Evolutionary conservation across 1,284 basidiomycete species (phyloP).

Genomic region (Peniophora sp.): DNA sequence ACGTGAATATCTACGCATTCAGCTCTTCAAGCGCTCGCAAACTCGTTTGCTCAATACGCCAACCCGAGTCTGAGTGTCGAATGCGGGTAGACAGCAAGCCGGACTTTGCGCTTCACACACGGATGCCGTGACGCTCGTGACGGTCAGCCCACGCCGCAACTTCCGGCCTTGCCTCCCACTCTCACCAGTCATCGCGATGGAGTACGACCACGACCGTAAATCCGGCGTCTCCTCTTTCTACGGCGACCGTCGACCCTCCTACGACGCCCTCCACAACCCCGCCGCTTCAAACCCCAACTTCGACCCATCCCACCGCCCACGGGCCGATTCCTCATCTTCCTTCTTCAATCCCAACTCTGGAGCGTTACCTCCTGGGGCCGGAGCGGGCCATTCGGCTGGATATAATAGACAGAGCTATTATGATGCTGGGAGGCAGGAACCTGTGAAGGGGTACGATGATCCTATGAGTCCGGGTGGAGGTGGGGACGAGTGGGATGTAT

Average conservation of each 20-base stretch:
- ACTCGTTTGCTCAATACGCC: too few species aligned
- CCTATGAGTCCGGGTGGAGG: constrained; percentile 48
- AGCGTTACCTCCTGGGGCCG: constrained; percentile 37
- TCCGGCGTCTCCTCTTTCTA: constrained; percentile 74
- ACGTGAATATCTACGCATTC: too few species aligned
- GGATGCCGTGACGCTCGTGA: too few species aligned
- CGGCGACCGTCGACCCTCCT: constrained; percentile 48
- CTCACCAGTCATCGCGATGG: constrained; percentile 24
- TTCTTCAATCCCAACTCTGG: constrained; percentile 36
- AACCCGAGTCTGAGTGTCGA: too few species aligned
- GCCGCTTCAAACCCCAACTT: constrained; percentile 24
- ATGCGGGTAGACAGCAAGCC: too few species aligned
- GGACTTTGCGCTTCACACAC: too few species aligned
- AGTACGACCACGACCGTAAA: constrained; percentile 56
- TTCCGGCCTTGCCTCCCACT: background rate
- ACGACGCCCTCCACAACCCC: constrained; percentile 51
- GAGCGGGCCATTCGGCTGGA: constrained; percentile 44
- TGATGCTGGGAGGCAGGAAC: constrained; percentile 58
- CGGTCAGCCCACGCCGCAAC: too few species aligned
- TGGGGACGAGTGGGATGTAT: constrained; percentile 72
- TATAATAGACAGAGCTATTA: constrained; percentile 65
- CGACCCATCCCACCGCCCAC: constrained; percentile 24
- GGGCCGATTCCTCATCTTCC: constrained; percentile 63
- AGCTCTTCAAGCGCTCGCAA: too few species aligned
- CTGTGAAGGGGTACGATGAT: constrained; percentile 51